These are phyloP conservation scores for Botrytis fragariae DNA, from an alignment of 2,329 filamentous ascomycete species.

Conservation along the genomic window DNA sequence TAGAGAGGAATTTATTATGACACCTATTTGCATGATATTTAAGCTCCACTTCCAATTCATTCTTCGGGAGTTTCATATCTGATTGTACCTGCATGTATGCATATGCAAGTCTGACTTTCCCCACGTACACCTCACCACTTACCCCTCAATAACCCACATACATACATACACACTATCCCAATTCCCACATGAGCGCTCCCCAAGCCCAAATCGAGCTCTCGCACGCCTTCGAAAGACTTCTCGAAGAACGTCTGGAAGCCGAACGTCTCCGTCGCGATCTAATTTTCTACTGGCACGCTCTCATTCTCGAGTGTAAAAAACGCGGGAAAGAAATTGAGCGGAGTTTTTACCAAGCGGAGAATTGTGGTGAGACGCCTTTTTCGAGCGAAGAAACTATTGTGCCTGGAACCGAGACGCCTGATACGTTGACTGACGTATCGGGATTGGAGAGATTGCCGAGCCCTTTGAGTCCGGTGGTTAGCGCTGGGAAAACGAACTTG, in stretches of 20 bases:
- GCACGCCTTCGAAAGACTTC: slow-evolving; percentile 16
- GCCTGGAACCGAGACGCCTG: background rate
- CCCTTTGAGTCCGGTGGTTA: background rate
- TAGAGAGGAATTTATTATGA: slow-evolving; percentile 10
- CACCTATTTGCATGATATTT: background rate
- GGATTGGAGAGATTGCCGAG: background rate
- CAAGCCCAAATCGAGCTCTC: slow-evolving; percentile 12
- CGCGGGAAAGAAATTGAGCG: background rate
- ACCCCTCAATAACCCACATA: background rate
- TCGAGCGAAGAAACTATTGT: slow-evolving; percentile 16
- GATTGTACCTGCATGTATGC: slow-evolving; percentile 14
- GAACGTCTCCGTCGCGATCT: slow-evolving; percentile 10
- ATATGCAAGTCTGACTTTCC: slow-evolving; percentile 16
- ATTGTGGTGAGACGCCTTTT: slow-evolving; percentile 12
- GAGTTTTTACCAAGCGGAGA: background rate
- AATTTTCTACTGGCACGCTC: slow-evolving; percentile 8
- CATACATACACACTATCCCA: background rate
- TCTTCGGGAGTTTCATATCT: slow-evolving; percentile 1
- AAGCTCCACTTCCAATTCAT: background rate
- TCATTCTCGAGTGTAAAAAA: slow-evolving; percentile 3
- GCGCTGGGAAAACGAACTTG: background rate
- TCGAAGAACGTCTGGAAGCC: slow-evolving; percentile 10
- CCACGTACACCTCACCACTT: background rate
- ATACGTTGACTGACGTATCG: background rate
- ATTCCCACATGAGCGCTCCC: slow-evolving; percentile 3